Base-by-base conservation (phyloP, 169 alveolate genomes). In the Cryptosporidium muris region DNA sequence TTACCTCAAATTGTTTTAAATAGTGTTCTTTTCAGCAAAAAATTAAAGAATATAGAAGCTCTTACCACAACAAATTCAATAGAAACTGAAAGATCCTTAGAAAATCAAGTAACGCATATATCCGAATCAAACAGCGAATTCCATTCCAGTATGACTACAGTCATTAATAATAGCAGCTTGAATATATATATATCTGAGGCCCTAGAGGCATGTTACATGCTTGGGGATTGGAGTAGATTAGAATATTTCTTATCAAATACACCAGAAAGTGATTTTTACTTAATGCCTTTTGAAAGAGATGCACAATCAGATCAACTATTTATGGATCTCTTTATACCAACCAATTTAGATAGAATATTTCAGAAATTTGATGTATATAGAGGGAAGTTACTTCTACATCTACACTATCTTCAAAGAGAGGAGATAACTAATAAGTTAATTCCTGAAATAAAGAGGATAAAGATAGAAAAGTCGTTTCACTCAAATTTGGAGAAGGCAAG, bases 361-460 rank as follows among this genome's bases (percentile, higher is more conserved):
- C 85, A 74, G 45, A 74, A 58, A n/a, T 74, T 74, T 34, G 49
- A 74, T 58, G 16, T 74, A 53, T 74, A 74, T 36, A 34, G 67
- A 7, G 85, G 85, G 37, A 74, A 54, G 37, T 63, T 74, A 4
- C 37, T 74, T 38, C 45, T 74, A 34, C 85, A 54, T n/a, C 85
- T 74, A 25, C 48, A 74, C 45, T 74, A 9, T 43, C 11, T 64
- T 14, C 16, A 14, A 11, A 25, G 25, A n/a, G 14, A 11, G 56
- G 25, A 25, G 25, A 25, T 0, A 25, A 2, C 14, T 53, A 60
- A 60, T 14, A 60, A 14, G 4, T n/a, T 49, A 14, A 16, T 12
- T 16, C 9, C 4, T 25, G 43, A 38, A 45, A 43, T 14, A 40
- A 9, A 34, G 14, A 25, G 25, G 25, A 25, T 25, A 25, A 66